phyloP scores from a whole-genome alignment of 768 basidiomycete species.

The Hygrocybe coccinea region DNA sequence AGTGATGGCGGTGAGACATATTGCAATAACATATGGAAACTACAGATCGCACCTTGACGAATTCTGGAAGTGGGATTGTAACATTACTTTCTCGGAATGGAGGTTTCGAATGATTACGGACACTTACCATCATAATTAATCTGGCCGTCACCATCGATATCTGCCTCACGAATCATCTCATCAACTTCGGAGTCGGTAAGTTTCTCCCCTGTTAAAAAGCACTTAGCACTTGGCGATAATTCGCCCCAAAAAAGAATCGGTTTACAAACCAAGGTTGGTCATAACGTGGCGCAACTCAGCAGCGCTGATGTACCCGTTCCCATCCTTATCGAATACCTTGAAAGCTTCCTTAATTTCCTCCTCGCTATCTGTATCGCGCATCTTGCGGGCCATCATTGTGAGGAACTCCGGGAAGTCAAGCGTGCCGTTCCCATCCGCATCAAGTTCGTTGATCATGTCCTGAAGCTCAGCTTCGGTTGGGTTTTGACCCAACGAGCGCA shows the following conservation, averaged over 20 bases:
- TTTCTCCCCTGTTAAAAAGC: slow-evolving; percentile 25
- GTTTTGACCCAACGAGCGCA: slow-evolving; percentile 91
- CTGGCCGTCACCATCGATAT: slow-evolving; percentile 77
- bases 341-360: slow-evolving; percentile 97
- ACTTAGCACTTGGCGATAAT: too few species aligned
- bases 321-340: slow-evolving; percentile 49
- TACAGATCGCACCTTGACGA: slow-evolving; percentile 24
- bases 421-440: slow-evolving; percentile 82
- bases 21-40: not conserved
- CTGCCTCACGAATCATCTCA: slow-evolving; percentile 47
- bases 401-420: slow-evolving; percentile 85
- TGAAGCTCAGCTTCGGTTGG: slow-evolving; percentile 87
- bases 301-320: slow-evolving; percentile 24
- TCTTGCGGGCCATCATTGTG: slow-evolving; percentile 81
- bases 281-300: slow-evolving; percentile 26
- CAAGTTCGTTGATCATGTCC: slow-evolving; percentile 75
- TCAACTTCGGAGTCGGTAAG: slow-evolving; percentile 31
- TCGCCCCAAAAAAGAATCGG: too few species aligned
- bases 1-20: not conserved
- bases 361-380: slow-evolving; percentile 88
- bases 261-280: slow-evolving; percentile 24
- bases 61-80: slow-evolving; percentile 17
- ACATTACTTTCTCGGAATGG: not conserved
- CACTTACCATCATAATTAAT: slow-evolving; percentile 66
- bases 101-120: not conserved